Evolutionary conservation across 805 yeast species (phyloP), one percentile per base, ranked within the genome.

Genomic region (Candida dajiaensis): DNA sequence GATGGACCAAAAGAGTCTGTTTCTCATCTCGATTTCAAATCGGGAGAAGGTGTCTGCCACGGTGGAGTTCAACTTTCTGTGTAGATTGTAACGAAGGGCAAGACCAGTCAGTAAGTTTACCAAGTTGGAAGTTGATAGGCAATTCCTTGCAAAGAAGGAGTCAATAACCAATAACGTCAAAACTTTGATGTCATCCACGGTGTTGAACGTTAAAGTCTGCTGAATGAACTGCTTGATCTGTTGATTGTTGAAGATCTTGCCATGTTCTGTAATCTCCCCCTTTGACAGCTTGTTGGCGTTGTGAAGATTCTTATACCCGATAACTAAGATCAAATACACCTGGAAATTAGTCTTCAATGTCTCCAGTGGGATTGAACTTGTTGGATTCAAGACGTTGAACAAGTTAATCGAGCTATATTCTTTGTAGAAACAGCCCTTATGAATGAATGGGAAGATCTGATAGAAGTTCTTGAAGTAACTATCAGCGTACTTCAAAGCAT

Each of bases 71-170:
- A 57, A 37, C 22, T 51, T 49, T 42, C 76, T 68, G 49, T 77
- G 76, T 25, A 77, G 59, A 6, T 80, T 80, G 18, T 73, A 56
- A 11, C 76, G 71, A 15, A 76, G 61, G 1, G 74, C 66, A 26
- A 74, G 48, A 43, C 82, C 63, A 51, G 73, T 66, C 28, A 74
- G 62, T n/a, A 76, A 53, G 6, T 80, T 78, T 38, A 75, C 72
- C 28, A 77, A 63, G 33, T 77, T 74, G 75, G 81, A 76, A 1
- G 81, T 69, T 16, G 77, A 71, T 11, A 73, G 68, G n/a, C 80
- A 80, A 41, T 72, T 66, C 15, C 77, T 74, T 49, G 75, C 77
- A 54, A 76, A 76, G 50, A 75, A 77, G 0, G 81, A 76, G 52
- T 74, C 77, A 33, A 77, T 68, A 15, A 79, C 78, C n/a, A 77